These are phyloP conservation scores for Alternaria triticimaculans DNA, from an alignment of 2,329 filamentous ascomycete genomes.

Conservation along the genomic window DNA sequence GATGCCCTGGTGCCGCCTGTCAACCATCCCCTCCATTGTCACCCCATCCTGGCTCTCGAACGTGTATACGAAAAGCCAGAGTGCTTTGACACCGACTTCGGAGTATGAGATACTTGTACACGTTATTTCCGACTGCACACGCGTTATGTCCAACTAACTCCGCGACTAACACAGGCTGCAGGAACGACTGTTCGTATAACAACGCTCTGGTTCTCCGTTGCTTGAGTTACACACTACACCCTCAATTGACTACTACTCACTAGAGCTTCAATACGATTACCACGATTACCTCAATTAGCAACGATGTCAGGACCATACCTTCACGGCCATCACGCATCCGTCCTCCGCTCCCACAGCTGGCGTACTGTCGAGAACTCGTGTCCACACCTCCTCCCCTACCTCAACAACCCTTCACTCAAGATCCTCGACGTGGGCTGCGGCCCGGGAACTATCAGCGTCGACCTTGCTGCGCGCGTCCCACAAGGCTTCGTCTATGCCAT, in stretches of 20 bases:
- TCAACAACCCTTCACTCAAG: slow-evolving; percentile 36
- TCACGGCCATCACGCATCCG: slow-evolving; percentile 51
- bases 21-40: neutral
- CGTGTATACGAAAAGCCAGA: neutral
- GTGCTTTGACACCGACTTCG: neutral
- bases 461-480: slow-evolving; percentile 53
- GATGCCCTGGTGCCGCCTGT: neutral
- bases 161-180: slow-evolving; percentile 1
- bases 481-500: slow-evolving; percentile 54
- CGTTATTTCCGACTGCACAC: neutral
- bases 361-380: slow-evolving; percentile 55
- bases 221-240: neutral
- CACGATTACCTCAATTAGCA: neutral
- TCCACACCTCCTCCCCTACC: slow-evolving; percentile 47
- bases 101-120: neutral
- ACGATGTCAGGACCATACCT: slow-evolving; percentile 41
- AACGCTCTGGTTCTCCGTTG: neutral
- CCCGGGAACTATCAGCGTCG: slow-evolving; percentile 57
- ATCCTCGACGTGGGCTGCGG: slow-evolving; percentile 58
- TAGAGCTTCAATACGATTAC: neutral
- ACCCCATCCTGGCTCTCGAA: neutral
- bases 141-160: slow-evolving; percentile 5
- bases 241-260: neutral
- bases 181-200: neutral
- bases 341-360: slow-evolving; percentile 54